phyloP scores from a whole-genome alignment of 495 filamentous ascomycete genomes.

The Penicillium argentinense region DNA sequence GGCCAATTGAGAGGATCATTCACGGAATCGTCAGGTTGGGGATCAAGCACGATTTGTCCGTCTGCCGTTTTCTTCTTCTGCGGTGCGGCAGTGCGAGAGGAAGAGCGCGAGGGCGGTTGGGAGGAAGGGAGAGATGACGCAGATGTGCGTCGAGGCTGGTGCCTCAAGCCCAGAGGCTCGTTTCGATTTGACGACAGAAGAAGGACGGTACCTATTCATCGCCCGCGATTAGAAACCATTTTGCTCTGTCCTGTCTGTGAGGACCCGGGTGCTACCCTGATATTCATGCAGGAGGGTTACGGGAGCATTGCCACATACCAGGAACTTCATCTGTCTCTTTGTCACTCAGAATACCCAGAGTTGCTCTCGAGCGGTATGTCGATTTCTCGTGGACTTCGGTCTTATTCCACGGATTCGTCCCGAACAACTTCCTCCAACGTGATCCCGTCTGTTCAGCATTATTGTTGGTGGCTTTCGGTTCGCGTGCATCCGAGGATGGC shows the following conservation, averaged over 20 bases:
- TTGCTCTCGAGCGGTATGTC: constrained; percentile 58
- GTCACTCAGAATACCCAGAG: constrained; percentile 83
- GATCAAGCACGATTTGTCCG: constrained; percentile 84
- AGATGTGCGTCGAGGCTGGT: constrained; percentile 72
- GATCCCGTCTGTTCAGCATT: background rate
- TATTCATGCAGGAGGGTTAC: background rate
- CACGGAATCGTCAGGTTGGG: constrained; percentile 85
- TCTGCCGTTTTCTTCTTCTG: constrained; percentile 75
- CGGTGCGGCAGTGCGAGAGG: constrained; percentile 33
- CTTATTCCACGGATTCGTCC: constrained; percentile 2
- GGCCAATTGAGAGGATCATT: constrained; percentile 98
- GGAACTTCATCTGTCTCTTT: constrained; percentile 85
- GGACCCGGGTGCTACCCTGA: background rate
- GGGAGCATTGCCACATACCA: constrained; percentile 52
- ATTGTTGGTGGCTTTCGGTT: background rate
- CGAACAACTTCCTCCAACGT: constrained; percentile 26
- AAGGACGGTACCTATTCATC: constrained; percentile 68
- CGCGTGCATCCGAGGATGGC: background rate
- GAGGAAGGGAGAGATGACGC: constrained; percentile 69
- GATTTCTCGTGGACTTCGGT: constrained; percentile 4
- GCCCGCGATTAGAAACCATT: background rate
- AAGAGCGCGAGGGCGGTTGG: constrained; percentile 45
- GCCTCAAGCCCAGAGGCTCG: constrained; percentile 76
- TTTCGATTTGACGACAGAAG: constrained; percentile 75
- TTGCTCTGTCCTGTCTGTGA: background rate